Conservation (phyloP, 2,329 filamentous ascomycete genomes). For the Cladosporium halotolerans region DNA sequence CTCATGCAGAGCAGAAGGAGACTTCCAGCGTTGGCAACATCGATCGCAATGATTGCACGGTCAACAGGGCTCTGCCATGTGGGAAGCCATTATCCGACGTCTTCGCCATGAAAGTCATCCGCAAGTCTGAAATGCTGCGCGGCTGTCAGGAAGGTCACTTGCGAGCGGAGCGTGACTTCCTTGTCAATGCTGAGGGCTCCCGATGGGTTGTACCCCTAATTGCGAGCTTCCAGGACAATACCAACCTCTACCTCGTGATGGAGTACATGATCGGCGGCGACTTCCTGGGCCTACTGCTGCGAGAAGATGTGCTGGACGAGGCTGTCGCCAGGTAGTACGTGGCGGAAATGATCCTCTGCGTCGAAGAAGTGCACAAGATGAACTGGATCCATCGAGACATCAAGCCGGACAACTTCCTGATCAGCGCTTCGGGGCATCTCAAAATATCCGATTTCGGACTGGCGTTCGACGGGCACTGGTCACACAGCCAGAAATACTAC, state of each 20-base stretch:
- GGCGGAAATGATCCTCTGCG: constrained; percentile 91
- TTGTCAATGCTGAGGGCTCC: constrained; percentile 82
- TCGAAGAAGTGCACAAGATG: constrained; percentile 84
- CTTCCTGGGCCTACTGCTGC: constrained; percentile 78
- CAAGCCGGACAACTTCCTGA: constrained; percentile 95
- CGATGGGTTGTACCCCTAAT: constrained; percentile 85
- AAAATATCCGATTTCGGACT: constrained; percentile 97
- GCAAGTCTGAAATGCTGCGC: constrained; percentile 85
- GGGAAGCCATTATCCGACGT: constrained; percentile 49
- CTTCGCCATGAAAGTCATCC: constrained; percentile 95
- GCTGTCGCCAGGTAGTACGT: constrained; percentile 76
- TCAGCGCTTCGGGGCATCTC: constrained; percentile 78
- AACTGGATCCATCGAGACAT: constrained; percentile 92
- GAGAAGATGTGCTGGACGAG: constrained; percentile 77
- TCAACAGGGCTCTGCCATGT: constrained; percentile 13
- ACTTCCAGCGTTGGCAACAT: background rate
- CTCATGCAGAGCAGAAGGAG: background rate
- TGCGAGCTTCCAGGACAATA: constrained; percentile 79
- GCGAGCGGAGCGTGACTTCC: constrained; percentile 82
- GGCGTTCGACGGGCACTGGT: constrained; percentile 92
- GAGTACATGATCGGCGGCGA: constrained; percentile 97
- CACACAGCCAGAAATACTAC: constrained; percentile 82
- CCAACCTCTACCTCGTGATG: constrained; percentile 88
- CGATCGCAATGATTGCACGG: constrained; percentile 3
- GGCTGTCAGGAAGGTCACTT: constrained; percentile 90